Conservation (phyloP, 371 early-diverging fungal genomes). For the Batkoa obscura region DNA sequence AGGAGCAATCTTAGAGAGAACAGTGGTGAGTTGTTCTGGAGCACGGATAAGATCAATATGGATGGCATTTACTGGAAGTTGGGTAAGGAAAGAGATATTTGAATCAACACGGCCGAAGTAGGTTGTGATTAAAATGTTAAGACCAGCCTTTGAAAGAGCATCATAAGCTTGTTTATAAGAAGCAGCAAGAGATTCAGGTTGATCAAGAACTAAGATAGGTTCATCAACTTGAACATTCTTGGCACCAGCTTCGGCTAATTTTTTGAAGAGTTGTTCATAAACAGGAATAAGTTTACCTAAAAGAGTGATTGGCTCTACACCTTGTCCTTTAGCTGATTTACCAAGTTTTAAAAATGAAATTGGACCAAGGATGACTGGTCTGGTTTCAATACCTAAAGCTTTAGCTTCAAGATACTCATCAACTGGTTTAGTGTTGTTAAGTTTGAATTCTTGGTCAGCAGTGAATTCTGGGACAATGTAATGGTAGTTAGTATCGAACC, state of each 20-base stretch:
- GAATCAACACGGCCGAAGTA: conserved; percentile 79
- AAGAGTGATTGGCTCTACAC: conserved; percentile 48
- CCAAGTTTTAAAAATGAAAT: conserved; percentile 73
- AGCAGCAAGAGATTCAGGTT: conserved; percentile 24
- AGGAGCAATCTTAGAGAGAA: conserved; percentile 27
- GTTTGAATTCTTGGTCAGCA: conserved; percentile 46
- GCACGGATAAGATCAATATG: conserved; percentile 85
- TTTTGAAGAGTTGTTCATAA: conserved; percentile 53
- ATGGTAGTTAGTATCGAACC: conserved; percentile 93
- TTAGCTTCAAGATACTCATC: conserved; percentile 82
- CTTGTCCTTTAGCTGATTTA: conserved; percentile 41
- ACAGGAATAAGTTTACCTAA: conserved; percentile 48
- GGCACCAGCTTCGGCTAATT: conserved; percentile 71
- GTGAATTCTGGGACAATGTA: conserved; percentile 78
- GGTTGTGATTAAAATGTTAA: conserved; percentile 68
- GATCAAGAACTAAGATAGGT: conserved; percentile 66
- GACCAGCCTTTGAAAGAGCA: conserved; percentile 29
- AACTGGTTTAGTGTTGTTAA: conserved; percentile 51
- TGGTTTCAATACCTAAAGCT: conserved; percentile 70
- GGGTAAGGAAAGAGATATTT: conserved; percentile 38
- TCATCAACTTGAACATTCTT: conserved; percentile 88
- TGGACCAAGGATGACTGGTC: conserved; percentile 86
- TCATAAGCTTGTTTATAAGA: conserved; percentile 37
- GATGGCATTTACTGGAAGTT: conserved; percentile 55
- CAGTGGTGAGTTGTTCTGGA: conserved; percentile 53